phyloP scores from a whole-genome alignment of 2,329 filamentous ascomycete species.

The Ramichloridium luteum region DNA sequence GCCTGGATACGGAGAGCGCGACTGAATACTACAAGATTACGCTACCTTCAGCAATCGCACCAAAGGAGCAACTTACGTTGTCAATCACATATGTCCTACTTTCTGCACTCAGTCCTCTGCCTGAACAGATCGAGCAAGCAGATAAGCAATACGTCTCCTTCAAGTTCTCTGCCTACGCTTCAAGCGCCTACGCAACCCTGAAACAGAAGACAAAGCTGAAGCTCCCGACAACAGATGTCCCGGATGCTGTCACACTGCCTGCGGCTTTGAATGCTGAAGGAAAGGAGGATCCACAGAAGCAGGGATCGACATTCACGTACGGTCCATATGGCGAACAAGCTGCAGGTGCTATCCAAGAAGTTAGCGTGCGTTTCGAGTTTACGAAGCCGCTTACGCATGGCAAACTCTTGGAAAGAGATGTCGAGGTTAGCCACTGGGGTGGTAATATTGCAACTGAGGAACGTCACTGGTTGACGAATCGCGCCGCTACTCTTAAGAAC shows the following conservation, averaged over 20 bases:
- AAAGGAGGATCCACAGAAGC: slow-evolving; percentile 62
- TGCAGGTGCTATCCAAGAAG: slow-evolving; percentile 61
- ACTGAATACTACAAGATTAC: slow-evolving; percentile 71
- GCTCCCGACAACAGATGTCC: slow-evolving; percentile 62
- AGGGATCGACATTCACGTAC: slow-evolving; percentile 77
- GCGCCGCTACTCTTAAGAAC: slow-evolving; percentile 57
- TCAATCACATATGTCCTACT: slow-evolving; percentile 77
- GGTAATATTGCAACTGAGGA: slow-evolving; percentile 94
- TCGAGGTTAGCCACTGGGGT: slow-evolving; percentile 97
- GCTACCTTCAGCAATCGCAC: slow-evolving; percentile 61
- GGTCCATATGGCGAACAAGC: slow-evolving; percentile 75
- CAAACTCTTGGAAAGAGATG: slow-evolving; percentile 68
- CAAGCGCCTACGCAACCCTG: slow-evolving; percentile 68
- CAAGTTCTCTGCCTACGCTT: slow-evolving; percentile 72
- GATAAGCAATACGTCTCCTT: slow-evolving; percentile 80
- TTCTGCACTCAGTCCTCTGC: slow-evolving; percentile 66
- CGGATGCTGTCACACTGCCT: slow-evolving; percentile 60
- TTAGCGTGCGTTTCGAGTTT: slow-evolving; percentile 83
- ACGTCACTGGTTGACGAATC: slow-evolving; percentile 76
- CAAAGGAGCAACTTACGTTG: slow-evolving; percentile 70
- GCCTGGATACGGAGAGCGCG: slow-evolving; percentile 34
- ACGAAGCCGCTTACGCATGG: slow-evolving; percentile 81
- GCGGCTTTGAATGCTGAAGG: slow-evolving; percentile 44
- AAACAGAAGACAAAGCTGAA: slow-evolving; percentile 99
- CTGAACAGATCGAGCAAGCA: slow-evolving; percentile 68